A percentile compares a stretch with the other conserved stretches of the same genome.
phyloP scores from a whole-genome alignment of 202 grass and related monocot species.

The Panicum hallii region DNA sequence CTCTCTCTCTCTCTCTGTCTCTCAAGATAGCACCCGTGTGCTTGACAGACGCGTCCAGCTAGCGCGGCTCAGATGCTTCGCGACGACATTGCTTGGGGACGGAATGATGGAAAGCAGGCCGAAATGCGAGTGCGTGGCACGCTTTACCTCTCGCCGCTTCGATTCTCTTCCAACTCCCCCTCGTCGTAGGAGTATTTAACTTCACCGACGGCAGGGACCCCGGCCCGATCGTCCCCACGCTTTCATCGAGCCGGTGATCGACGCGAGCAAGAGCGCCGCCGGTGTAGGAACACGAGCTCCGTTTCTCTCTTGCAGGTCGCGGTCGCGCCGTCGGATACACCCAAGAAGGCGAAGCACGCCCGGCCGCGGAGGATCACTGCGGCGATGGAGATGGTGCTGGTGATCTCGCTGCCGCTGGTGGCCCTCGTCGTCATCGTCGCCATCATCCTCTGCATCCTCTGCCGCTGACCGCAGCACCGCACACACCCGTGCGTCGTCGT shows the following conservation, averaged over 20 bases:
- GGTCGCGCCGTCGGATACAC: too few relatives aligned
- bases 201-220: neutral
- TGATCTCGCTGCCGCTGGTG: slow-evolving; percentile 79
- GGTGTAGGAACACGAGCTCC: neutral
- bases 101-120: slow-evolving; percentile 17
- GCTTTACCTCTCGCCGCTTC: neutral
- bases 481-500: neutral
- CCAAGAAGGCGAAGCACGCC: too few relatives aligned
- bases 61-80: slow-evolving; percentile 21
- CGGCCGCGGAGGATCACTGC: too few relatives aligned
- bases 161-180: neutral
- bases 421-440: slow-evolving; percentile 60
- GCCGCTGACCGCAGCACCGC: slow-evolving; percentile 32
- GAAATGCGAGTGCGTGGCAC: neutral
- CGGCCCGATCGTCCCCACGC: neutral
- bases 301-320: neutral
- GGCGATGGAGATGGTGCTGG: slow-evolving; percentile 65
- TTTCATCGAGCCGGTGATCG: neutral
- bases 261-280: too few relatives aligned
- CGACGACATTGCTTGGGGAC: neutral
- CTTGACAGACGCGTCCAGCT: neutral
- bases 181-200: neutral
- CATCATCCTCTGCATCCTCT: slow-evolving; percentile 68
- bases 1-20: too few relatives aligned
- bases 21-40: neutral